Evolutionary conservation across 768 basidiomycete genomes (phyloP).

Genomic region (Pleurotus tuoliensis): DNA sequence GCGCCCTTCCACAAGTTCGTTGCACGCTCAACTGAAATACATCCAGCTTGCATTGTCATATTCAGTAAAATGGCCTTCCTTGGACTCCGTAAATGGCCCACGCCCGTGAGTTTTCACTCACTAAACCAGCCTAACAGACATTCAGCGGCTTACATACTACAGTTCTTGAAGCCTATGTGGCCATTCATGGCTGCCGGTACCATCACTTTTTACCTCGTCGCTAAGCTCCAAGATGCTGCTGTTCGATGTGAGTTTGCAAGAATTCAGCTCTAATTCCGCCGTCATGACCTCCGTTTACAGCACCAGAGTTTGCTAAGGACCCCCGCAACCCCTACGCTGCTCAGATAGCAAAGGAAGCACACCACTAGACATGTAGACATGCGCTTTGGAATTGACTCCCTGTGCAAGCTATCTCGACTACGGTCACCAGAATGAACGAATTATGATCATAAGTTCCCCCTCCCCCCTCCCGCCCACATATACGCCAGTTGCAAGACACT

Average conservation of each 20-base stretch:
- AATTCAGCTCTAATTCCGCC: conserved; percentile 14
- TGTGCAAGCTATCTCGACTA: not conserved
- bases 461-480: no score
- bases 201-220: conserved; percentile 65
- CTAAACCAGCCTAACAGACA: conserved; percentile 8
- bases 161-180: conserved; percentile 76
- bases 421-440: no score
- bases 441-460: no score
- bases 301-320: conserved; percentile 66
- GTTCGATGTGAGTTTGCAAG: conserved; percentile 56
- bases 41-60: not conserved
- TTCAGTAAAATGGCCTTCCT: conserved; percentile 60
- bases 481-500: no score
- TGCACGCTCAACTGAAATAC: not conserved
- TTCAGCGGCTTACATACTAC: conserved; percentile 9
- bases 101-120: conserved; percentile 51
- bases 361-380: conserved; percentile 9
- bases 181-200: conserved; percentile 70
- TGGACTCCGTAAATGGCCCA: conserved; percentile 79
- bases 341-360: conserved; percentile 63
- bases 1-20: not conserved
- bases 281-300: conserved; percentile 27
- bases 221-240: conserved; percentile 62
- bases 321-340: conserved; percentile 82
- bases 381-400: conserved; percentile 11